Evolutionary conservation across 2,329 filamentous ascomycete genomes (phyloP), one percentile per base, ranked within the genome.

Genomic region (Hymenoscyphus occultus): DNA sequence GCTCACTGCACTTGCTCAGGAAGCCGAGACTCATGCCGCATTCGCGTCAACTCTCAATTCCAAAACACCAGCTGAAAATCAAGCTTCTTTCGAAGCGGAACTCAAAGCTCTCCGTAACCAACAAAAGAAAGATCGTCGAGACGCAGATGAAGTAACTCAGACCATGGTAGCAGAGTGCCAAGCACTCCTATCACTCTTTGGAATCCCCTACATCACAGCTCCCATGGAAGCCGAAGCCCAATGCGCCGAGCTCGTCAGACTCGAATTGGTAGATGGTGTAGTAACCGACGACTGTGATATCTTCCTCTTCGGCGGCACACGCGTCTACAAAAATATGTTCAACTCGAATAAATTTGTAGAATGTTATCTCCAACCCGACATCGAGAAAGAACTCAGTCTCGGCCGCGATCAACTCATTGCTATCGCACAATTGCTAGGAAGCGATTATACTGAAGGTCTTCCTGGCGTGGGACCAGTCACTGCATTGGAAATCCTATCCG

Each of bases 271-370:
- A 9, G 96, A 99, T 75, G 95, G 96, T 13, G 97, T 99, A 67
- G 93, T 99, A 39, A 99, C 96, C 0, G 95, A 99, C 73, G 95
- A 99, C 76, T 96, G 91, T 2, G 95, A 99, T 80, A 96, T 90
- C 0, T 99, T 99, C 74, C 84, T 99, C 0, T 99, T 99, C 76
- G 96, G 95, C 19, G 96, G 95, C 45, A 99, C 93, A 0, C 85
- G 94, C 19, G 90, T 99, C 28, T 99, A 99, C 83, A 99, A 99
- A 78, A 99, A 99, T 80, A 96, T 99, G 93, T 99, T 99, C 82
- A 99, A 97, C 78, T 90, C 92, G 72, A 95, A 95, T 77, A 99
- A 99, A 76, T 96, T 92, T 72, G 95, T 99, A 54, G 95, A 99
- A 79, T 98, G 95, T 78, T 99, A 98, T 75, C 84, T 99, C 10